A percentile compares a stretch with the other conserved stretches of the same genome.
phyloP scores from a whole-genome alignment of 495 filamentous ascomycete species.

The Tuber indicum region DNA sequence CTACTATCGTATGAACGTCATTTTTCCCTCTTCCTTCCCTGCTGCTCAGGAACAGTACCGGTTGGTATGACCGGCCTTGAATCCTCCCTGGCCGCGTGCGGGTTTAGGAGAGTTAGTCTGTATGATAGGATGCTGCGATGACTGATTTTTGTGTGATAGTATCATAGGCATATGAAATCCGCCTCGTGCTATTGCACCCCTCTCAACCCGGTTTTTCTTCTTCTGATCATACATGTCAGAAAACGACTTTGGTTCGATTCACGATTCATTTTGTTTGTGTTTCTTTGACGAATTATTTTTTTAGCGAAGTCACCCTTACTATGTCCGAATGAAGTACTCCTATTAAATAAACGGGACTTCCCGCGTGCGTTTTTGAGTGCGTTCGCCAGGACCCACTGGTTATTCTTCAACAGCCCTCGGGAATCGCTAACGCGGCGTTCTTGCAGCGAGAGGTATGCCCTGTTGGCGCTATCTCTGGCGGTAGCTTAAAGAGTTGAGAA shows the following conservation, averaged over 20 bases:
- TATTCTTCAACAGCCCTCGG: background rate
- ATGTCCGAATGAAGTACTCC: background rate
- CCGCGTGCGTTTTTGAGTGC: background rate
- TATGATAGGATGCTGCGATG: background rate
- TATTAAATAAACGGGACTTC: background rate
- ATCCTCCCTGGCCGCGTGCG: too few relatives aligned
- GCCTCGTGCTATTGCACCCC: background rate
- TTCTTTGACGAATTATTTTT: background rate
- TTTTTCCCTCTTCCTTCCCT: background rate
- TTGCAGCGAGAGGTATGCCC: background rate
- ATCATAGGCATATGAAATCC: conserved; percentile 1
- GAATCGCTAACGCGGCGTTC: background rate
- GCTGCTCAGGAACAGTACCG: too few relatives aligned
- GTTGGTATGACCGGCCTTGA: background rate
- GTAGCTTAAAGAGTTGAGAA: background rate
- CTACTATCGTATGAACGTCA: background rate
- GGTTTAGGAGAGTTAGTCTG: background rate
- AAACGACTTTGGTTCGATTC: background rate
- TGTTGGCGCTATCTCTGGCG: background rate
- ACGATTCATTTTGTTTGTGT: background rate
- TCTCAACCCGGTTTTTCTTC: background rate
- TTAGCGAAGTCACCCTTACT: background rate
- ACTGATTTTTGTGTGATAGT: background rate
- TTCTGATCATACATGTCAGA: background rate
- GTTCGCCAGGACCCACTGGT: background rate